These are phyloP conservation scores for Psilocybe cyanescens DNA, from an alignment of 768 basidiomycete species.

Conservation along the genomic window DNA sequence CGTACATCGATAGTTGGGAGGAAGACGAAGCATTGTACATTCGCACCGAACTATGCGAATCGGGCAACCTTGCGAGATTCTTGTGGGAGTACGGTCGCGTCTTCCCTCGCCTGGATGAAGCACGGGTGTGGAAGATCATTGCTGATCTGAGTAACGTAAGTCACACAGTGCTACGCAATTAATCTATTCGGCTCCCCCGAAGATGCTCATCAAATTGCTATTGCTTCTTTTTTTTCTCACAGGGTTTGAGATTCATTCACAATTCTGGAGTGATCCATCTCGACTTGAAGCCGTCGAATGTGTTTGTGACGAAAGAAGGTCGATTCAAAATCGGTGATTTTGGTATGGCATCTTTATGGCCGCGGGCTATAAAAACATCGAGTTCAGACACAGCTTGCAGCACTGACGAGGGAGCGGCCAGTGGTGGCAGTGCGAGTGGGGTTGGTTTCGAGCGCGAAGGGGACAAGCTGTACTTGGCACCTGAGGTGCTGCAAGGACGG, in stretches of 20 bases:
- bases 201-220: slow-evolving; percentile 12
- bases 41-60: slow-evolving; percentile 91
- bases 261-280: slow-evolving; percentile 88
- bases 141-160: slow-evolving; percentile 88
- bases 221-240: slow-evolving; percentile 18
- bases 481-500: slow-evolving; percentile 89
- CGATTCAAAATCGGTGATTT: slow-evolving; percentile 98
- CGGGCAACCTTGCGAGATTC: slow-evolving; percentile 91
- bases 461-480: slow-evolving; percentile 95
- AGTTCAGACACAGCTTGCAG: slow-evolving; percentile 15
- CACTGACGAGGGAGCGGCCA: not conserved
- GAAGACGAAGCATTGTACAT: slow-evolving; percentile 87
- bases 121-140: slow-evolving; percentile 94
- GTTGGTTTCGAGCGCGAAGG: slow-evolving; percentile 91
- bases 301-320: slow-evolving; percentile 87
- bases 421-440: slow-evolving; percentile 28
- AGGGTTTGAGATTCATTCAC: slow-evolving; percentile 92
- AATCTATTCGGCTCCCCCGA: slow-evolving; percentile 30
- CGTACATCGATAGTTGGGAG: slow-evolving; percentile 96
- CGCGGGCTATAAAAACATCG: slow-evolving; percentile 33
- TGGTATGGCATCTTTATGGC: slow-evolving; percentile 97
- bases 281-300: slow-evolving; percentile 96
- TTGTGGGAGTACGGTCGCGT: slow-evolving; percentile 88
- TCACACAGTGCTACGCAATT: slow-evolving; percentile 35
- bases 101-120: slow-evolving; percentile 88